Percentiles rank a stretch among this genome's conserved stretches.
Evolutionary conservation across 495 filamentous ascomycete genomes (phyloP).

Genomic region (Symbiotaphrina buchneri): DNA sequence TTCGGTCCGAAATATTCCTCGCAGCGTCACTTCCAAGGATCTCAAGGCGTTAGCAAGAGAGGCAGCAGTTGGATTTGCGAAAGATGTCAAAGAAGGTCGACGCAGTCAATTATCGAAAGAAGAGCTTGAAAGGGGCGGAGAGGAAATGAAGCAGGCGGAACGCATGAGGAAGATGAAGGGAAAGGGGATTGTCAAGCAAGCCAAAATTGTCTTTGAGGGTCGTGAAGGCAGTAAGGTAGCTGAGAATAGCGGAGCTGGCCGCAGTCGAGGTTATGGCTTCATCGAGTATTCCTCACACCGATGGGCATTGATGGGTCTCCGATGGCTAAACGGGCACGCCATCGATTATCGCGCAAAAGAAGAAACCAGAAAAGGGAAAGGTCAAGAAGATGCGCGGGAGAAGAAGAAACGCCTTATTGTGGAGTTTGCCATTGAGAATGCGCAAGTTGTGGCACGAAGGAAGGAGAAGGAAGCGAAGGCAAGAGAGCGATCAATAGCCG

Average conservation of each 20-base stretch:
- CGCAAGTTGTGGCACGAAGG: conserved; percentile 66
- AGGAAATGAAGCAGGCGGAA: conserved; percentile 62
- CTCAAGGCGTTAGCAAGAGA: conserved; percentile 78
- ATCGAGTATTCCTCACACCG: conserved; percentile 91
- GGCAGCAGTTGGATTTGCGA: conserved; percentile 82
- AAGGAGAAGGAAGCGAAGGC: conserved; percentile 47
- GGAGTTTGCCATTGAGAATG: conserved; percentile 97
- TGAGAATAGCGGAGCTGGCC: conserved; percentile 49
- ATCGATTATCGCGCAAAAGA: conserved; percentile 19
- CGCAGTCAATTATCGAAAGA: conserved; percentile 69
- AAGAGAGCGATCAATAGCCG: conserved; percentile 16
- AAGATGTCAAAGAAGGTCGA: conserved; percentile 53
- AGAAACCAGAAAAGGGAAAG: conserved; percentile 10
- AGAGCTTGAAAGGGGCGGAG: conserved; percentile 53
- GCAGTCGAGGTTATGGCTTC: conserved; percentile 87
- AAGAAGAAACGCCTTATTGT: conserved; percentile 67
- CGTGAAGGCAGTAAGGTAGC: conserved; percentile 56
- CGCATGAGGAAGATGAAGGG: conserved; percentile 51
- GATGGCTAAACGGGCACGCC: conserved; percentile 78
- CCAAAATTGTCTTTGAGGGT: conserved; percentile 85
- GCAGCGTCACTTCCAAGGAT: conserved; percentile 62
- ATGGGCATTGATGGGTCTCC: conserved; percentile 82
- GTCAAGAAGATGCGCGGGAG: conserved; percentile 24
- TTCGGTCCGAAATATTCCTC: conserved; percentile 82
- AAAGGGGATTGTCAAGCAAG: conserved; percentile 86